Evolutionary conservation across 1,139 yeast species (phyloP).

Genomic region (Pneumocystis sp.): DNA sequence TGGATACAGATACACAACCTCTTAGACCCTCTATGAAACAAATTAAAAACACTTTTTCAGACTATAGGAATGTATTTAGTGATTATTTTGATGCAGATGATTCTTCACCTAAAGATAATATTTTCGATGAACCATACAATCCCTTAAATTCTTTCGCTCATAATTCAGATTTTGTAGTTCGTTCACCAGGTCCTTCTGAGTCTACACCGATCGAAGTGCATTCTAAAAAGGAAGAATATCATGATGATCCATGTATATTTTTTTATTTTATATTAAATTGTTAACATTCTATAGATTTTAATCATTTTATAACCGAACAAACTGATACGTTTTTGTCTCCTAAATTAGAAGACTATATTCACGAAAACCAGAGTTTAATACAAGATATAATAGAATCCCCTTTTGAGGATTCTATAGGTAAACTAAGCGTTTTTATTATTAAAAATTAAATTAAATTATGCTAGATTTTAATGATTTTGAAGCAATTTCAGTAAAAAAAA

Average conservation of each 20-base stretch:
- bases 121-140: neutral
- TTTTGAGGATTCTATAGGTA: neutral
- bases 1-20: neutral
- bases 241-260: neutral
- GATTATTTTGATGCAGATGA: neutral
- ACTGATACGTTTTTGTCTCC: neutral
- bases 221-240: neutral
- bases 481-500: neutral
- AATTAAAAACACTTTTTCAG: neutral
- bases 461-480: neutral
- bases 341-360: neutral
- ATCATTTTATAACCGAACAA: neutral
- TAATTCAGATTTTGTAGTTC: neutral
- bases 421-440: neutral
- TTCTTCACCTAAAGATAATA: neutral
- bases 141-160: neutral
- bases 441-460: neutral
- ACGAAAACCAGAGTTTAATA: neutral
- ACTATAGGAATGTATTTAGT: neutral
- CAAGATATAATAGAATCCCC: neutral
- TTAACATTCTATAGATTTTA: neutral
- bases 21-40: neutral
- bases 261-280: neutral
- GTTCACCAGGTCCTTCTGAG: neutral
- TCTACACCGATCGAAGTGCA: neutral